Percentiles rank a stretch among this genome's conserved stretches.
Evolutionary conservation across 2,329 filamentous ascomycete genomes (phyloP).

Genomic region (Fusarium circinatum): DNA sequence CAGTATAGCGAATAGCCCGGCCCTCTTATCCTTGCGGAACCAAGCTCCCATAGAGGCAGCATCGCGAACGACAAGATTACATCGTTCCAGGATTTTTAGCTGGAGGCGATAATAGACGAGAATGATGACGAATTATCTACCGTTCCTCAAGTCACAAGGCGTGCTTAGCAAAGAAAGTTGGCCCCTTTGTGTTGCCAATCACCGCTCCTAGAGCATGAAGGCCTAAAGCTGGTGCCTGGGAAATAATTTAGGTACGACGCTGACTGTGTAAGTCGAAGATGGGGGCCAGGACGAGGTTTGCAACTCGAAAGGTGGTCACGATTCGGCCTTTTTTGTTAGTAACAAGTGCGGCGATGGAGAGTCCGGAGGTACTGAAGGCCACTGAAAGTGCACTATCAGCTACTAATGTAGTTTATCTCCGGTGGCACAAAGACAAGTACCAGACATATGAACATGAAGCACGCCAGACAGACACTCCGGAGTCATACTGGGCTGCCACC

Average conservation of each 20-base stretch:
- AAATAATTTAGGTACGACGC: constrained; percentile 22
- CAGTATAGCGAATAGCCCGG: not conserved
- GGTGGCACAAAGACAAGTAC: not conserved
- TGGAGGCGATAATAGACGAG: constrained; percentile 14
- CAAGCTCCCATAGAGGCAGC: constrained; percentile 5
- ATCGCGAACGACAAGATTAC: not conserved
- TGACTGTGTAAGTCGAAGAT: constrained; percentile 36
- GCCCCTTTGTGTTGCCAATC: constrained; percentile 32
- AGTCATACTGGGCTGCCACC: constrained; percentile 19
- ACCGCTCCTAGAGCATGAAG: constrained; percentile 8
- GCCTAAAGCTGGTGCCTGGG: constrained; percentile 34
- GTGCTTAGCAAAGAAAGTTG: constrained; percentile 16
- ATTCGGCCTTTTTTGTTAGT: not conserved
- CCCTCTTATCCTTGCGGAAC: not conserved
- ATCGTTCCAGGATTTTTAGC: not conserved
- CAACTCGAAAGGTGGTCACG: not conserved
- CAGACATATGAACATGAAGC: not conserved
- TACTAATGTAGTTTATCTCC: not conserved
- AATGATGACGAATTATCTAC: constrained; percentile 33
- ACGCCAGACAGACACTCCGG: not conserved
- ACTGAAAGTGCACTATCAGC: not conserved
- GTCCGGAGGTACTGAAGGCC: not conserved
- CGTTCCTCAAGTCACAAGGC: constrained; percentile 30
- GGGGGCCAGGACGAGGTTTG: constrained; percentile 11
- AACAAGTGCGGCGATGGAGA: not conserved